Conservation (phyloP, 345 rosid genomes). For the Laguncularia racemosa region DNA sequence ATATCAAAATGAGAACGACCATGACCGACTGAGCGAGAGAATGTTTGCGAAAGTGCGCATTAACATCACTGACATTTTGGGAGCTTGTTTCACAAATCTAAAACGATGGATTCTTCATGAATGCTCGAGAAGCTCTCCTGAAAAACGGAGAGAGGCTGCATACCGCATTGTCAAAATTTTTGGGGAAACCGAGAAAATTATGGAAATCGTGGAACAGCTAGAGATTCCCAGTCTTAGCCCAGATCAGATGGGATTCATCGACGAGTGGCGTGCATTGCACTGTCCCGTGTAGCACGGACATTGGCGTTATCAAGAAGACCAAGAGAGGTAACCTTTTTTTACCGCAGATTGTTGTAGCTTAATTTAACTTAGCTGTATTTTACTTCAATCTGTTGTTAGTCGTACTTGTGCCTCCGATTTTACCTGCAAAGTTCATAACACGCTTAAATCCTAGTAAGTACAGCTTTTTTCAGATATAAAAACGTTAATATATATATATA, state of each 20-base stretch:
- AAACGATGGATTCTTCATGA: constrained; percentile 26
- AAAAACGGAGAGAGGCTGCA: constrained; percentile 43
- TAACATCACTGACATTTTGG: constrained; percentile 53
- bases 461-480: too few species aligned
- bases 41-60: constrained; percentile 27
- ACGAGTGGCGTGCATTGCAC: constrained; percentile 42
- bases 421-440: too few species aligned
- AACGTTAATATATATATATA: too few species aligned
- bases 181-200: constrained; percentile 45
- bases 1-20: constrained; percentile 14
- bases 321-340: too few species aligned
- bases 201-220: constrained; percentile 36
- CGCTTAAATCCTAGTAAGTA: too few species aligned
- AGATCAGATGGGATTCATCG: constrained; percentile 33
- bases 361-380: too few species aligned
- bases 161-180: constrained; percentile 44
- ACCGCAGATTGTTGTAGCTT: too few species aligned
- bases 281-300: too few species aligned
- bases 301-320: too few species aligned
- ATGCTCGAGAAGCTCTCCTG: constrained; percentile 46
- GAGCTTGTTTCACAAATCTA: too few species aligned
- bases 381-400: too few species aligned
- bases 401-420: too few species aligned
- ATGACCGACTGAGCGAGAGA: constrained; percentile 18
- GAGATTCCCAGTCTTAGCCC: constrained; percentile 23